Conservation (phyloP, 768 basidiomycete genomes). For the Lactarius psammicola region DNA sequence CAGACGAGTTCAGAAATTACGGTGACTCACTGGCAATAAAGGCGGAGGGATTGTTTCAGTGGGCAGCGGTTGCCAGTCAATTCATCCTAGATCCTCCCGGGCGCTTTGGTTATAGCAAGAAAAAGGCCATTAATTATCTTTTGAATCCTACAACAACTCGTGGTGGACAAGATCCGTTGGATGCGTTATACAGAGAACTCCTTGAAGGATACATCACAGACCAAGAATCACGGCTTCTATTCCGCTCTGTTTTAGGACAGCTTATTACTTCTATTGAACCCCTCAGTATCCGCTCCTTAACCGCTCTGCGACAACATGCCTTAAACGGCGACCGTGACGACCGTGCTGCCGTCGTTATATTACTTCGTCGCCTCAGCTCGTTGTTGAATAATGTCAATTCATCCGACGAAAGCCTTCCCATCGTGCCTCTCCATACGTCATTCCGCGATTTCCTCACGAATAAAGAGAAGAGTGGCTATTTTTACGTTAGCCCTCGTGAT, state of each 20-base stretch:
- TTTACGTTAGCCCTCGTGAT: neutral
- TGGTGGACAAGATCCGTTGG: neutral
- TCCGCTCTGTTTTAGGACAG: slow-evolving; percentile 7
- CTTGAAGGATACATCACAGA: neutral
- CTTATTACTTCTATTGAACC: neutral
- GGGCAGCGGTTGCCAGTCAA: slow-evolving; percentile 5
- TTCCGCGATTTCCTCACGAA: neutral
- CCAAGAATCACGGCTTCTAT: neutral
- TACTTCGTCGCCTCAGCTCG: neutral
- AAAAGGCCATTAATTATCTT: neutral
- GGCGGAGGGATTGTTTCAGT: neutral
- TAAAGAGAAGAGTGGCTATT: neutral
- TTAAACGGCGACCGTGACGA: neutral
- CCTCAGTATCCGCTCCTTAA: neutral
- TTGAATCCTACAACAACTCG: neutral
- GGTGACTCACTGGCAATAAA: neutral
- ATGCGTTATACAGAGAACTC: neutral
- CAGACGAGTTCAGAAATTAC: neutral
- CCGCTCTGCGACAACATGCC: neutral
- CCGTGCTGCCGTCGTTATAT: neutral
- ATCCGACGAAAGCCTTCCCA: neutral
- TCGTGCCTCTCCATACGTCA: neutral
- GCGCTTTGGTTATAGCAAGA: neutral
- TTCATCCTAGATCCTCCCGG: neutral
- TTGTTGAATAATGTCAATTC: slow-evolving; percentile 5